Evolutionary conservation across 306 rosid genomes (phyloP).

Genomic region (Arachis stenosperma): DNA sequence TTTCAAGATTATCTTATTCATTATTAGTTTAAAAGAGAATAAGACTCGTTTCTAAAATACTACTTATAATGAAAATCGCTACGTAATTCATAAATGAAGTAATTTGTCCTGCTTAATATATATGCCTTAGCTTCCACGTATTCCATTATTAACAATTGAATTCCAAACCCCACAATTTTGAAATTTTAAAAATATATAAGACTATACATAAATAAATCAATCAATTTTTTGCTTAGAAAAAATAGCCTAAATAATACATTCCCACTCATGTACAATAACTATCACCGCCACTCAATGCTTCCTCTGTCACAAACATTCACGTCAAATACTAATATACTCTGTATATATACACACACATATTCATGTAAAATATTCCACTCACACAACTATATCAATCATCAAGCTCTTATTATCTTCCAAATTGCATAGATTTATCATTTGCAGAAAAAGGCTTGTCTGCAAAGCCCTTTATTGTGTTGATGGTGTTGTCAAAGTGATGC

Average conservation of each 20-base stretch:
- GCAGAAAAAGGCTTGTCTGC: constrained; percentile 40
- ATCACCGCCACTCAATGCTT: constrained; percentile 39
- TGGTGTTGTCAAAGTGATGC: constrained; percentile 33
- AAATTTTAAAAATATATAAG: not conserved
- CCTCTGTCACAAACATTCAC: constrained; percentile 45
- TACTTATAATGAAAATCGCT: too few relatives aligned
- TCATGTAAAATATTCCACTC: constrained; percentile 40
- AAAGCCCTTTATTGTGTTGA: constrained; percentile 28
- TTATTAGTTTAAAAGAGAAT: too few relatives aligned
- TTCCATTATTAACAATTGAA: constrained; percentile 14
- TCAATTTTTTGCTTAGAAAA: constrained; percentile 21
- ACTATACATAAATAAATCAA: constrained; percentile 23
- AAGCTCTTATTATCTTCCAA: constrained; percentile 43
- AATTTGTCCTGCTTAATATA: not conserved
- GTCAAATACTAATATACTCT: constrained; percentile 21
- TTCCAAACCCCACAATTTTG: constrained; percentile 5
- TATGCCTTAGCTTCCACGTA: constrained; percentile 6
- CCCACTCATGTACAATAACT: constrained; percentile 52
- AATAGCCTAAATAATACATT: constrained; percentile 40
- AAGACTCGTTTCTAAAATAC: too few relatives aligned
- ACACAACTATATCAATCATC: constrained; percentile 48
- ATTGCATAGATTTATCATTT: constrained; percentile 37
- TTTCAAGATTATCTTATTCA: too few relatives aligned
- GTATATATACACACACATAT: constrained; percentile 39
- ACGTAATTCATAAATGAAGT: too few relatives aligned